Base-by-base conservation (phyloP, 495 filamentous ascomycete species). In the Hypoxylon trugodes region DNA sequence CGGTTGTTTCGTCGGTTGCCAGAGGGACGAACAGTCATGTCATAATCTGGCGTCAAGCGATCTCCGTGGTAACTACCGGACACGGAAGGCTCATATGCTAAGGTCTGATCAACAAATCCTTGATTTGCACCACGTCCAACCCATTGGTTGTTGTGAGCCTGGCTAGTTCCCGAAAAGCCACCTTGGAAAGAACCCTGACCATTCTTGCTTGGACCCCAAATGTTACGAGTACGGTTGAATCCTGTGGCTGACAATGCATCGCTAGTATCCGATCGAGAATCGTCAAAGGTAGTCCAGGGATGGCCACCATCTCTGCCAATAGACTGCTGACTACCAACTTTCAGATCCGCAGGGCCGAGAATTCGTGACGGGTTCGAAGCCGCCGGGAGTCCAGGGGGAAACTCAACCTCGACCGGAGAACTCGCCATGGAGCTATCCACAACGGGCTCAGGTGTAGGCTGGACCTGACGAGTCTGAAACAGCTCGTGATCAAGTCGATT, bases 401-500 rank as follows among this genome's bases (percentile, higher is more conserved):
- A 75, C 8, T 74, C 75, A 25, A 43, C 38, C 30, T 78, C 74
- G 1, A 66, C 25, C 8, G 68, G 68, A 57, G 85, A 81, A 8
- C 56, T 57, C 21, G 59, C 49, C 26, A 30, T 41, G 10, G 52
- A 19, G 21, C 47, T 24, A 38, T 76, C 55, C 36, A 61, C n/a
- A n/a, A n/a, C n/a, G n/a, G n/a, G n/a, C n/a, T n/a, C n/a, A n/a
- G n/a, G 33, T 70, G 68, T 38, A 66, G 66, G 41, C 86, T 87
- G 68, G 86, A 21, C 22, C 5, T 66, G 85, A 37, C 91, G 90
- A 7, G 81, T 89, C 57, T 94, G 89, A 21, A 89, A 82, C 51
- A 97, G 83, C 73, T 97, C 92, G 55, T 93, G 86, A 59, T 92
- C 91, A 74, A 96, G 89, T 13, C 86, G 81, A 52, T 86, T 88